Evolutionary conservation across 495 filamentous ascomycete genomes (phyloP), one percentile per base, ranked within the genome.

Genomic region (Parachaetomium inaequale): DNA sequence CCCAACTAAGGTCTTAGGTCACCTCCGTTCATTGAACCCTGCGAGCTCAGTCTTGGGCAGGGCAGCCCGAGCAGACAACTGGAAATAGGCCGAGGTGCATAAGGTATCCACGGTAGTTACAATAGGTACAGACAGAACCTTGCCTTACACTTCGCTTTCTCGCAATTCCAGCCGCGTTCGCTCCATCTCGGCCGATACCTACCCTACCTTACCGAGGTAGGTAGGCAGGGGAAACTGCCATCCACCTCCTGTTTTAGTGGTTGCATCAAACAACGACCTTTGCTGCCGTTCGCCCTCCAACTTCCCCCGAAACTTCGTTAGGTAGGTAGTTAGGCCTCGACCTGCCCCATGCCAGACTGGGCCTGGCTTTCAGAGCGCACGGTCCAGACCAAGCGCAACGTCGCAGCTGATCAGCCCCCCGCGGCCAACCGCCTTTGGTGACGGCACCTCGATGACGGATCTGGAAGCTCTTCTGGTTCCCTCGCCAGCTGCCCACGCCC

Each of bases 371-470:
- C n/a, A 50, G 43, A 31, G 47, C 19, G 45, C 34, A 51, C 47
- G 53, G 23, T 29, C 31, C 21, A 52, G 17, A 58, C 36, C 55
- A n/a, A 42, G 55, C 51, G 34, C 31, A 36, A 58, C 47, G 29
- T 34, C 28, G 58, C 29, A 29, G 21, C 40, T 52, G 49, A 54
- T 53, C 55, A 29, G 51, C 54, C 36, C 55, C 36, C 63, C 28
- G 51, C 57, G 59, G 62, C 25, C 15, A 46, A 26, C 58, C 58
- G 49, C 26, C 15, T 43, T 46, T 34, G n/a, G 65, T 66, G 66
- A 70, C 68, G 61, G 63, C 58, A 66, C 61, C 66, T 40, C 63
- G 17, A 50, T 63, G 58, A 45, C 38, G 17, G 38, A 29, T 56
- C 45, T 53, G 36, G 58, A 62, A 59, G 50, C 42, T 51, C 55